Conservation (phyloP, 768 basidiomycete genomes). For the Termitomyces sp. region DNA sequence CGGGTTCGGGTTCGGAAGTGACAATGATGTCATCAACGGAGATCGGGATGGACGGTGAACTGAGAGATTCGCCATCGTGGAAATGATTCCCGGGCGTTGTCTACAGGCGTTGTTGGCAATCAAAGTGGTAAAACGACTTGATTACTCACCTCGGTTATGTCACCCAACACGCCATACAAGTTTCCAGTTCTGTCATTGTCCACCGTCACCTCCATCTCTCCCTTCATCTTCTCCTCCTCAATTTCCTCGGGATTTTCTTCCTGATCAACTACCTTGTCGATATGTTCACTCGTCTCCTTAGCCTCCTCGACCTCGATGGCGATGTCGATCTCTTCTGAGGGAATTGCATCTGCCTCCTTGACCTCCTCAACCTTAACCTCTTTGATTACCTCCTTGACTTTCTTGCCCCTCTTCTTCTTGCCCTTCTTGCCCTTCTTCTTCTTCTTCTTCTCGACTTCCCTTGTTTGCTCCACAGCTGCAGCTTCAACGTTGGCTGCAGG, state of each 20-base stretch:
- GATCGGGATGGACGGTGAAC: too few species aligned
- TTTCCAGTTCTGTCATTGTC: too few species aligned
- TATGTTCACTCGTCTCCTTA: too few species aligned
- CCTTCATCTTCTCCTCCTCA: not conserved
- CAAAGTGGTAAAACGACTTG: not conserved
- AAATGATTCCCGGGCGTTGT: not conserved
- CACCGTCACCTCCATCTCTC: not conserved
- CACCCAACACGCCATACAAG: not conserved
- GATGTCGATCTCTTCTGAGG: too few species aligned
- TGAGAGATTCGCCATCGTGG: not conserved
- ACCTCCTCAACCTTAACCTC: too few species aligned
- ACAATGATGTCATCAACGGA: too few species aligned
- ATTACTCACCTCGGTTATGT: not conserved
- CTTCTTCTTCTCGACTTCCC: too few species aligned
- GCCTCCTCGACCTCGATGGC: too few species aligned
- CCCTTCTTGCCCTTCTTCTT: not conserved
- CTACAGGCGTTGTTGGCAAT: not conserved
- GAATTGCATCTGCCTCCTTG: too few species aligned
- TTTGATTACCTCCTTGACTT: too few species aligned
- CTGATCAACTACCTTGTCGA: not conserved
- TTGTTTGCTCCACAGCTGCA: not conserved
- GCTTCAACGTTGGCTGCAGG: too few species aligned
- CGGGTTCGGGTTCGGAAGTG: not conserved
- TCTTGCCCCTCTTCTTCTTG: too few species aligned
- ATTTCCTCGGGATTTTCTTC: not conserved